These are phyloP conservation scores for Arthrobotrys pseudoclavata DNA, from an alignment of 2,329 filamentous ascomycete genomes.

Conservation along the genomic window DNA sequence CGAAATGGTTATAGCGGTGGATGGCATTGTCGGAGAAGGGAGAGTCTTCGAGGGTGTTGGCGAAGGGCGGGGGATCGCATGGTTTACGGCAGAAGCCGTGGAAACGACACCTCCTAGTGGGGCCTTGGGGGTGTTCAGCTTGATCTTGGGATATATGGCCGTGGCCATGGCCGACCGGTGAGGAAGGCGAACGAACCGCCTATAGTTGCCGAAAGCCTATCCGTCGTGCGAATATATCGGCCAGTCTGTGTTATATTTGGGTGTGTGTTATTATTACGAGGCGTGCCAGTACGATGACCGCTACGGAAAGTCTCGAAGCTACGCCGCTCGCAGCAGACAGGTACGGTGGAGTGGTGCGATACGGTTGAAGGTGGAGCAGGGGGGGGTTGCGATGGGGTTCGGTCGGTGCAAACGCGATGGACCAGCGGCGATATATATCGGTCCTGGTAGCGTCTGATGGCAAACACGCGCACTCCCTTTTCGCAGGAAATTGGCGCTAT, in stretches of 20 bases:
- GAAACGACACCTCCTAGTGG: slow-evolving; percentile 56
- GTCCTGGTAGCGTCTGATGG: slow-evolving; percentile 54
- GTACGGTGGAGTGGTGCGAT: slow-evolving; percentile 18
- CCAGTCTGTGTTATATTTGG: slow-evolving; percentile 29
- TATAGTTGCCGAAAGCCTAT: slow-evolving; percentile 51
- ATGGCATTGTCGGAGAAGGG: slow-evolving; percentile 52
- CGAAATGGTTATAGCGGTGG: slow-evolving; percentile 46
- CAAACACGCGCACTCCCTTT: slow-evolving; percentile 61
- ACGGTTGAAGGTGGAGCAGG: slow-evolving; percentile 23
- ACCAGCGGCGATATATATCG: slow-evolving; percentile 58
- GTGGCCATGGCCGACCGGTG: slow-evolving; percentile 58
- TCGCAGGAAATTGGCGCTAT: slow-evolving; percentile 48
- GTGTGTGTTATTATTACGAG: slow-evolving; percentile 46
- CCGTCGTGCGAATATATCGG: slow-evolving; percentile 39
- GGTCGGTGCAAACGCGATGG: slow-evolving; percentile 53
- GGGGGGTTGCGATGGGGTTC: slow-evolving; percentile 49
- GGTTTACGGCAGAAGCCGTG: slow-evolving; percentile 41
- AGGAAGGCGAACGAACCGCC: slow-evolving; percentile 58
- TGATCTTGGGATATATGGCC: slow-evolving; percentile 60
- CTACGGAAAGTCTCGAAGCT: slow-evolving; percentile 7
- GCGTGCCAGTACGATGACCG: slow-evolving; percentile 23
- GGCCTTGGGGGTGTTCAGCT: slow-evolving; percentile 54
- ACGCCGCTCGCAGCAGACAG: slow-evolving; percentile 4
- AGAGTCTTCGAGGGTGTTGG: slow-evolving; percentile 59
- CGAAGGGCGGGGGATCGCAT: slow-evolving; percentile 60